Percentiles rank a stretch among this genome's conserved stretches.
phyloP scores from a whole-genome alignment of 176 grass and related monocot species.

The Eragrostis nindensis region DNA sequence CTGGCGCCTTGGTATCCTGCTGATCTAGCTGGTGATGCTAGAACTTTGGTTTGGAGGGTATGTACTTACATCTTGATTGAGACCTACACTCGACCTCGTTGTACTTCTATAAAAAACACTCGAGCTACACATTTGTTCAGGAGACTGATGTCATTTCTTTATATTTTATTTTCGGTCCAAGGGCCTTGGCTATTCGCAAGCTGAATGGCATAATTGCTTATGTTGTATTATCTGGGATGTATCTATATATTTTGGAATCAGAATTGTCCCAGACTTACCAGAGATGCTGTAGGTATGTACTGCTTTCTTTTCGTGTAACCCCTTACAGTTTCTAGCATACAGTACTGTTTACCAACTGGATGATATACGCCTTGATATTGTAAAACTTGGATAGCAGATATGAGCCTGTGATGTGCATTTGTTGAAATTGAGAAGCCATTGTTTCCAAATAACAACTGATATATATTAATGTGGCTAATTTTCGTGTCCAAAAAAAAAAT shows the following conservation, averaged over 20 bases:
- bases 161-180: conserved; percentile 43
- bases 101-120: background rate
- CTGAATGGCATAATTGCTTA: conserved; percentile 94
- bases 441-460: background rate
- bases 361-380: background rate
- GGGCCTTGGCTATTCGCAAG: conserved; percentile 88
- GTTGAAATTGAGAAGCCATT: conserved; percentile 14
- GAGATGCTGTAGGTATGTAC: conserved; percentile 79
- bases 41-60: conserved; percentile 98
- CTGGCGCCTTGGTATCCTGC: conserved; percentile 79
- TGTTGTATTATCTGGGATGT: conserved; percentile 87
- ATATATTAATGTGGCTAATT: background rate
- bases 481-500: too few species aligned
- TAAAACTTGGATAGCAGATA: background rate
- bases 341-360: background rate
- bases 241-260: conserved; percentile 95
- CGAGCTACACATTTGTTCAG: background rate
- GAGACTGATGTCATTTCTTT: conserved; percentile 21
- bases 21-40: conserved; percentile 87
- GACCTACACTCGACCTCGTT: background rate
- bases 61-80: conserved; percentile 27
- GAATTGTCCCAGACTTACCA: conserved; percentile 77
- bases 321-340: background rate
- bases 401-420: background rate
- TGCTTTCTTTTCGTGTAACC: conserved; percentile 8